Base-by-base conservation (phyloP, 441 rosid genomes). In the Erysimum pusillum region DNA sequence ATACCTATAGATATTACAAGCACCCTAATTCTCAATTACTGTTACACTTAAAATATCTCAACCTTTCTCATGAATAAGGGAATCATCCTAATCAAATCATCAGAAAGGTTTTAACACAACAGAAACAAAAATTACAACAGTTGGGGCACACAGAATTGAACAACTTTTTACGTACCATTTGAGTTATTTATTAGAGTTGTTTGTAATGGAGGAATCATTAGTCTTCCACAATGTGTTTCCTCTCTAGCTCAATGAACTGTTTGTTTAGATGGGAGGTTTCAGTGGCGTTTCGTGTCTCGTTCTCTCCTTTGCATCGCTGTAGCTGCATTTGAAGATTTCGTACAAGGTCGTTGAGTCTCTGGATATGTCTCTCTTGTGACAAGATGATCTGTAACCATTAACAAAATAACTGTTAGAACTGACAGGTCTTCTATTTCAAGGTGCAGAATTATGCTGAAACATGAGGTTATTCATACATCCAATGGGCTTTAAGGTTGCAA, bases 321-420 rank as follows among this genome's bases (percentile, higher is more conserved):
- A 93, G 57, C 73, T 87, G 91, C 77, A 82, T 72, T 79, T 77
- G 87, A 64, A 93, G 96, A 65, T 81, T 89, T 62, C 67, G 82
- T 11, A 90, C 89, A n/a, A 93, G 85, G 53, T 89, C 94, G 63
- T 87, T 87, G 44, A 93, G 94, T 78, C 84, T 87, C 58, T 85
- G 91, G 76, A 91, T 93, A 76, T 78, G 85, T 82, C 85, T 90
- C 86, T 91, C 96, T 78, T 90, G 93, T 8, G 85, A 86, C 57
- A 91, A 76, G 80, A 93, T 91, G 44, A 91, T 86, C 94, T 93
- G 86, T 48, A 12, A 36, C 0, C 53, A 67, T 60, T 10, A 25
- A 71, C 25, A 79, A 11, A 7, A 31, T 5, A 13, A 22, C 6
- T 25, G n/a, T 28, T 3, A 42, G n/a, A 10, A 71, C 6, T 10